phyloP scores from a whole-genome alignment of 2,329 filamentous ascomycete genomes.

The Trichoderma cornu-damae region DNA sequence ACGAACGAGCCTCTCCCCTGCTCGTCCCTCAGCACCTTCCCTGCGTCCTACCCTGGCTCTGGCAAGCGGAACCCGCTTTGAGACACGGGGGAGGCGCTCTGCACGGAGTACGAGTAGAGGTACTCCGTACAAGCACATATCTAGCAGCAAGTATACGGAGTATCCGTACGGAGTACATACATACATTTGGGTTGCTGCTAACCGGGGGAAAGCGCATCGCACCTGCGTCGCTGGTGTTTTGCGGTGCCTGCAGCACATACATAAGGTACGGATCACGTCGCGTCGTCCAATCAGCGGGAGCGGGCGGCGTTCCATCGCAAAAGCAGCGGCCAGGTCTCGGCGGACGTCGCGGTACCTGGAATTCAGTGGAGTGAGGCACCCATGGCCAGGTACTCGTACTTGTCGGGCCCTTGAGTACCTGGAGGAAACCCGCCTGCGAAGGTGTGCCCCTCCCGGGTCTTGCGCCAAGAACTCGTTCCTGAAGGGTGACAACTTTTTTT shows the following conservation, averaged over 20 bases:
- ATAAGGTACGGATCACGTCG: slow-evolving; percentile 10
- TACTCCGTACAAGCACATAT: too few species aligned
- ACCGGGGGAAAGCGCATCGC: slow-evolving; percentile 6
- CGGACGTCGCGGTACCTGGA: slow-evolving; percentile 11
- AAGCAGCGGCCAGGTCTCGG: slow-evolving; percentile 15
- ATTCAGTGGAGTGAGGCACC: neutral
- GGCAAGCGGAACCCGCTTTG: slow-evolving; percentile 11
- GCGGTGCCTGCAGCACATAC: slow-evolving; percentile 11
- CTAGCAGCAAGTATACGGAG: too few species aligned
- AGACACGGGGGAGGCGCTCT: slow-evolving; percentile 14
- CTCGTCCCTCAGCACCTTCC: slow-evolving; percentile 1
- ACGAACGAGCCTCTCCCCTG: slow-evolving; percentile 2
- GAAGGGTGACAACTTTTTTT: slow-evolving; percentile 16
- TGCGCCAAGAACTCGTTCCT: slow-evolving; percentile 18
- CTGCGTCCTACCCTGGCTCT: slow-evolving; percentile 1
- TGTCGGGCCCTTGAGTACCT: neutral
- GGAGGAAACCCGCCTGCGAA: neutral
- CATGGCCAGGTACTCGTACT: slow-evolving; percentile 12
- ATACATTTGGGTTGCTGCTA: neutral
- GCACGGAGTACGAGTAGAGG: neutral
- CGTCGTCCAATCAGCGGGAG: slow-evolving; percentile 15
- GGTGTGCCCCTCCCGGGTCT: neutral
- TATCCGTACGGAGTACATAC: too few species aligned
- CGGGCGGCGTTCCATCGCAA: slow-evolving; percentile 11
- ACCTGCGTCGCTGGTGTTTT: slow-evolving; percentile 17